Evolutionary conservation across 73 alveolate genomes (phyloP), one percentile per base, ranked within the genome.

Genomic region (Paramecium sonneborni): DNA sequence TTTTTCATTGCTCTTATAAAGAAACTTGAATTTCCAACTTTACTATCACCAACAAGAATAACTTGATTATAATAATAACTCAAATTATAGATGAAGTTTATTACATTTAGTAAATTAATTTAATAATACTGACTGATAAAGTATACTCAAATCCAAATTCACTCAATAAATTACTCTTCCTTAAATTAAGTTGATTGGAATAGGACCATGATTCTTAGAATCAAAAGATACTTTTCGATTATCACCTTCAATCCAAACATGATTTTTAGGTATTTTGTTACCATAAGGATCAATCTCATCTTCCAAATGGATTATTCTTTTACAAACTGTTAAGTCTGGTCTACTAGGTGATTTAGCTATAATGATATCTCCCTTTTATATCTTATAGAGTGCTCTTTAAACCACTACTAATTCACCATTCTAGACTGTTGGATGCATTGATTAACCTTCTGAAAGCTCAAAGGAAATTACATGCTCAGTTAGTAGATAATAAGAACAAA

Each of bases 21-120:
- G 84, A 69, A 88, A 48, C 94, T 96, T 21, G 98, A 85, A 86
- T 96, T 96, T 41, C 99, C 99, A 5, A 95, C 99, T 21, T 96
- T 95, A 18, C 97, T 86, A 76, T 96, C 98, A 32, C 98, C 98
- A 23, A 93, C 95, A 35, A 96, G 88, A 70, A 96, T 92, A 8
- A 96, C 94, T 88, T 23, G 24, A 30, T 14, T n/a, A 48, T 15
- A 48, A 15, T 48, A 23, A 6, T 30, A 26, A 52, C 11, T 20
- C 68, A 15, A 18, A 28, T 26, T 20, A 23, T 62, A 62, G 84
- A 26, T 30, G 48, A 30, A 20, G 84, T 62, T 62, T 62, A 12
- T 32, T 30, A 11, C 39, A 30, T 62, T 8, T 62, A 57, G 37
- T 57, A 62, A 62, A 62, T 62, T 32, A 62, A 26, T 52, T 52